A percentile compares a stretch with the other conserved stretches of the same genome.
Evolutionary conservation across 768 basidiomycete genomes (phyloP).

Genomic region (Agaricus sinodeliciosus): DNA sequence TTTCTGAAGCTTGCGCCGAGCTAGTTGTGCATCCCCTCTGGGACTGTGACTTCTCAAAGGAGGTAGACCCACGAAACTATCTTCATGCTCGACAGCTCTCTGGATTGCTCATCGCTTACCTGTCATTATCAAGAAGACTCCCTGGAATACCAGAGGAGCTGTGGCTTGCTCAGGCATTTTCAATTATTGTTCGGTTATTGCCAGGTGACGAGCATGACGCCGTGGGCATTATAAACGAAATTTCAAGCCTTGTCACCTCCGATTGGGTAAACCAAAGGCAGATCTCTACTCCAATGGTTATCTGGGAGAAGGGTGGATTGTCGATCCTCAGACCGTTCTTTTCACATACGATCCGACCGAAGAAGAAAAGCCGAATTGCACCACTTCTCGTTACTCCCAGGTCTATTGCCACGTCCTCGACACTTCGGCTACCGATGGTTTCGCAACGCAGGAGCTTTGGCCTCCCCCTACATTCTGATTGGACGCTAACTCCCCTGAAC

Average conservation of each 20-base stretch:
- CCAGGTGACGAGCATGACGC: conserved; percentile 74
- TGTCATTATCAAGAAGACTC: conserved; percentile 50
- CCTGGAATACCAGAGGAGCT: conserved; percentile 49
- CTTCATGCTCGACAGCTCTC: conserved; percentile 48
- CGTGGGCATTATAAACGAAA: conserved; percentile 31
- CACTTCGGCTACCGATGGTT: conserved; percentile 39
- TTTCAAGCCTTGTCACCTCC: conserved; percentile 28
- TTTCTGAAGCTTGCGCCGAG: conserved; percentile 46
- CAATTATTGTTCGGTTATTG: conserved; percentile 45
- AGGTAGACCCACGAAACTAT: conserved; percentile 18
- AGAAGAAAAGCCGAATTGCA: conserved; percentile 35
- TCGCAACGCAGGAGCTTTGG: conserved; percentile 23
- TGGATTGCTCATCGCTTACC: conserved; percentile 43
- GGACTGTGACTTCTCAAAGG: conserved; percentile 23
- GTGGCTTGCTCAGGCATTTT: conserved; percentile 64
- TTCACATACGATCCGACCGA: conserved; percentile 35
- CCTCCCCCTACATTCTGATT: conserved; percentile 51
- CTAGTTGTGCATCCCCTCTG: conserved; percentile 49
- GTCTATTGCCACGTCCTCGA: conserved; percentile 53
- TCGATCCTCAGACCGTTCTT: conserved; percentile 57
- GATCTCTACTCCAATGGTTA: conserved; percentile 27
- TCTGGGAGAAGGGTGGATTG: conserved; percentile 50
- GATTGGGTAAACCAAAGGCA: conserved; percentile 34
- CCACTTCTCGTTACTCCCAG: conserved; percentile 43
- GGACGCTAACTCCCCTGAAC: conserved; percentile 64